A percentile compares a stretch with the other conserved stretches of the same genome.
These are phyloP conservation scores for Ustilago shanxiensis DNA, from an alignment of 1,284 basidiomycete species.

Conservation along the genomic window DNA sequence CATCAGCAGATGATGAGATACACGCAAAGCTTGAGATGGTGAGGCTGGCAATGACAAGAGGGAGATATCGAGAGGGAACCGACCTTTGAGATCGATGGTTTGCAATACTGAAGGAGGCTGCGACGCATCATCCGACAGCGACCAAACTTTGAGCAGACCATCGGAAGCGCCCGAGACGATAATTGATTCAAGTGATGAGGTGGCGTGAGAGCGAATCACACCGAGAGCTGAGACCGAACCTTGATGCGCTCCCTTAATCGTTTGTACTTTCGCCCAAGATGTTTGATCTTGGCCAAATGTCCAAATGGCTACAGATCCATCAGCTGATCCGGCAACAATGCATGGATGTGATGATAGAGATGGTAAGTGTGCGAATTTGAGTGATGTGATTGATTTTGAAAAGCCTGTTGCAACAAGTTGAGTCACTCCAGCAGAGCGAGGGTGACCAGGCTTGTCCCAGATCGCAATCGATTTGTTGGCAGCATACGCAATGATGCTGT, in stretches of 20 bases:
- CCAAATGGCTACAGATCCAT: constrained; percentile 51
- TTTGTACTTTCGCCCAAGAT: constrained; percentile 16
- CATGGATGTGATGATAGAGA: constrained; percentile 9
- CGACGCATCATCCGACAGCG: constrained; percentile 11
- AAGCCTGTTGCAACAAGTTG: constrained; percentile 50
- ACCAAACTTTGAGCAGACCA: constrained; percentile 56
- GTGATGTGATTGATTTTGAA: constrained; percentile 45
- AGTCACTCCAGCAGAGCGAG: constrained; percentile 26
- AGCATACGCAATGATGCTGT: constrained; percentile 54
- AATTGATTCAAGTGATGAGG: background rate
- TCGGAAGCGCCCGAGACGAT: constrained; percentile 64
- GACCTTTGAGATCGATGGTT: constrained; percentile 50
- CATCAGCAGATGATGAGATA: constrained; percentile 37
- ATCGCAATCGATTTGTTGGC: constrained; percentile 60
- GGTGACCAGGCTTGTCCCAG: constrained; percentile 42
- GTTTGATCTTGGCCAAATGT: constrained; percentile 2
- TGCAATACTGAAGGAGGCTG: constrained; percentile 30
- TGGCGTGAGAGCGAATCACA: constrained; percentile 37
- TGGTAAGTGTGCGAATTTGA: constrained; percentile 43
- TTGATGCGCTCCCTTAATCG: constrained; percentile 42
- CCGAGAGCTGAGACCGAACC: constrained; percentile 56
- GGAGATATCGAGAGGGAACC: constrained; percentile 64
- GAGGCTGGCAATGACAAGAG: constrained; percentile 43
- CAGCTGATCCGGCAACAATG: constrained; percentile 52
- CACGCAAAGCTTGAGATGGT: background rate